Evolutionary conservation across 371 early-diverging fungal species (phyloP), one percentile per base, ranked within the genome.

Genomic region (Syncephalastrum monosporum): DNA sequence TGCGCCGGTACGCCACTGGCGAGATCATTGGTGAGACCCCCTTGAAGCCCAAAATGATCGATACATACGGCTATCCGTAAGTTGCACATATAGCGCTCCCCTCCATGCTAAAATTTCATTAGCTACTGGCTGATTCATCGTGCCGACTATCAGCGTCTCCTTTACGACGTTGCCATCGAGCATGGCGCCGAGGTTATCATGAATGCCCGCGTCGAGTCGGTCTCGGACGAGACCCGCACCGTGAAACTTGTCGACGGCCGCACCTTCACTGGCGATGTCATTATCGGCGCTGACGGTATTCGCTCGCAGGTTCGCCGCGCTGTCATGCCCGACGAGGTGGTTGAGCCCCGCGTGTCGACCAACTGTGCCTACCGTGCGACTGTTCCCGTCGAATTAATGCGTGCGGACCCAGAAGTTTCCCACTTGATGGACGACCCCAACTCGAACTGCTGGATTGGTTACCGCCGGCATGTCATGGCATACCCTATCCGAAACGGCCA

Each of bases 321-420:
- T 45, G 68, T 68, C 24, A 68, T 68, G 54, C 64, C 57, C 3
- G 56, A 68, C 8, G 57, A 64, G 43, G 50, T 46, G 33, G 60
- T 68, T 14, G 38, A 23, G 15, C 64, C 68, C 4, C 46, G 56
- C 15, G 47, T 55, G 5, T 68, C 68, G 10, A 64, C 64, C n/a
- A 68, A 68, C 47, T 68, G 68, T 44, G 68, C 68, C 14, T 68
- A 64, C 21, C 68, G 68, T 42, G 68, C 68, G n/a, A 68, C 68
- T 17, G 58, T 68, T 12, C 64, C 68, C 16, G 55, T 51, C 19
- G 61, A 43, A 12, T 19, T 46, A 10, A 68, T 68, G 61, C 60
- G 64, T 16, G 56, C 68, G 17, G 68, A 68, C 42, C 61, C 68
- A 14, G 48, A 55, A 38, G 57, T 68, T 13, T 46, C 68, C 12